Conservation (phyloP, 352 stramenopile genomes). For the Phytophthora sp. region DNA sequence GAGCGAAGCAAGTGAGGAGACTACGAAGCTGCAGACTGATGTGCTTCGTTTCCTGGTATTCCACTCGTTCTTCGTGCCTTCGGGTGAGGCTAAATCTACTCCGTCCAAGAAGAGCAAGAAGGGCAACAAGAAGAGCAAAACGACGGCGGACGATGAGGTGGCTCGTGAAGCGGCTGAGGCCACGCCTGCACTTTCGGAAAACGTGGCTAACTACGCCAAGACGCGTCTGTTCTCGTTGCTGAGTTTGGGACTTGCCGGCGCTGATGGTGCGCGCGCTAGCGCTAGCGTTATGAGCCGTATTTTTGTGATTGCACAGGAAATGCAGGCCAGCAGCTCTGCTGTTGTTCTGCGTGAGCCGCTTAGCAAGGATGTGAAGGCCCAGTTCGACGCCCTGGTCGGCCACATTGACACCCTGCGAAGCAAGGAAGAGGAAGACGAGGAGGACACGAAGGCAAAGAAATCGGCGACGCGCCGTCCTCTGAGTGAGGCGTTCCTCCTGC, state of each 20-base stretch:
- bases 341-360: constrained; percentile 50
- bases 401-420: constrained; percentile 45
- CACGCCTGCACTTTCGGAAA: constrained; percentile 52
- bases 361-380: constrained; percentile 31
- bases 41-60: constrained; percentile 71
- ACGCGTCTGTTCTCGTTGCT: constrained; percentile 76
- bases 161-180: constrained; percentile 30
- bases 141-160: constrained; percentile 16
- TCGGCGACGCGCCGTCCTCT: constrained; percentile 40
- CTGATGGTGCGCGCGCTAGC: constrained; percentile 27
- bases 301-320: constrained; percentile 42
- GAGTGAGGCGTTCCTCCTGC: constrained; percentile 66
- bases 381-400: constrained; percentile 17
- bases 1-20: constrained; percentile 8
- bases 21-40: constrained; percentile 40
- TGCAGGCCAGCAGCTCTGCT: constrained; percentile 32
- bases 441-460: constrained; percentile 33
- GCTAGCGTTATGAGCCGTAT: constrained; percentile 58
- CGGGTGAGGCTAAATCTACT: constrained; percentile 30
- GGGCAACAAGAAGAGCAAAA: constrained; percentile 40
- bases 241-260: constrained; percentile 56
- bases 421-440: constrained; percentile 40
- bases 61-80: constrained; percentile 68
- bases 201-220: constrained; percentile 50
- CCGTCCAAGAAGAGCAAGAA: constrained; percentile 62